Evolutionary conservation across 352 stramenopile genomes (phyloP), one percentile per base, ranked within the genome.

Genomic region (Globisporangium radiosum): DNA sequence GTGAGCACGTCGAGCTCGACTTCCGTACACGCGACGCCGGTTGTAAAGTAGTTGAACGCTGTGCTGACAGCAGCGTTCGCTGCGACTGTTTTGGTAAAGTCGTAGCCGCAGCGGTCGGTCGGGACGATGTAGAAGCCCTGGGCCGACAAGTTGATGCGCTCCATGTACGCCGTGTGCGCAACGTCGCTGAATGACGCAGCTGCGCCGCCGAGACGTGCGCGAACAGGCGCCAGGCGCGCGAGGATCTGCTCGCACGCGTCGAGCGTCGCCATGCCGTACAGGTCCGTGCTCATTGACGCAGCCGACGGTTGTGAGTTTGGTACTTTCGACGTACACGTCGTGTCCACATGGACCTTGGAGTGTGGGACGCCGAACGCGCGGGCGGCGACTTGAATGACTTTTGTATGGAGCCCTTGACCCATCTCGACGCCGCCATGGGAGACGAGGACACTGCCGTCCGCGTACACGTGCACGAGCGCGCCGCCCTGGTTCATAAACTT

Each of bases 401-500:
- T 99, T 1, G 95, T 99, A 71, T 98, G 92, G 6, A 99, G 70
- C 10, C 95, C 96, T 72, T 99, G 95, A 38, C 95, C 95, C 96
- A 99, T 98, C 76, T 99, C 96, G n/a, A 96, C 97, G 36, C 95
- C 96, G 37, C 96, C 95, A 61, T 98, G 95, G 9, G 87, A 96
- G 8, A 98, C 80, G 44, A 98, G 67, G 38, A 99, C 93, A 57
- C 92, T 98, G 7, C 94, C 95, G 62, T 99, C 96, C 1, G 79
- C 80, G 69, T 98, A 98, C 11, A 99, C 75, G 71, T 99, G 93
- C 8, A 99, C 95, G 11, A 99, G 78, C 2, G 95, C 75, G 1
- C 94, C 95, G 33, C 92, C 95, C 70, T 98, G 94, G 68, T 99
- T 99, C 94, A 99, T 98, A 55, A 97, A 98, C 65, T 98, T 98